Percentiles rank a stretch among this genome's conserved stretches.
Conservation (phyloP, 176 grass and related monocot species). For the Miscanthus lutarioriparius region DNA sequence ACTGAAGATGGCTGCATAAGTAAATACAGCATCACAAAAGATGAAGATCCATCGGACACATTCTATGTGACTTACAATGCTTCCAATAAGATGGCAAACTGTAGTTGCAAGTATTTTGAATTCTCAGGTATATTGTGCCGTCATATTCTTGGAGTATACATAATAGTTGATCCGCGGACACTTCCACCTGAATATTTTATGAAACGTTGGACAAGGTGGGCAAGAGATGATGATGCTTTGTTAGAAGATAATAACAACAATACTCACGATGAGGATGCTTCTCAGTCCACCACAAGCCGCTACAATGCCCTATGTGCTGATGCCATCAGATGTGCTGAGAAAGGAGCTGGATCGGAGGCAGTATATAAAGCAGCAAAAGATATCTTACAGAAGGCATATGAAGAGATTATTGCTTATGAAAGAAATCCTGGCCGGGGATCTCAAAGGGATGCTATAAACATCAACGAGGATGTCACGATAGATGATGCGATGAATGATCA, state of each 20-base stretch:
- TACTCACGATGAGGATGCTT: slow-evolving; percentile 43
- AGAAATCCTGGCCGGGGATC: slow-evolving; percentile 54
- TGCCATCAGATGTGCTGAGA: slow-evolving; percentile 78
- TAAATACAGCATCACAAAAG: slow-evolving; percentile 70
- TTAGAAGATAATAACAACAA: slow-evolving; percentile 55
- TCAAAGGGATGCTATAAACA: slow-evolving; percentile 88
- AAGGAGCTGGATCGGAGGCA: slow-evolving; percentile 55
- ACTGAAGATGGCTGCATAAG: slow-evolving; percentile 59
- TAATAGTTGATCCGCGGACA: slow-evolving; percentile 68
- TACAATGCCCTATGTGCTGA: slow-evolving; percentile 74
- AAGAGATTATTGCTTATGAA: slow-evolving; percentile 72
- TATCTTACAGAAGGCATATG: slow-evolving; percentile 80
- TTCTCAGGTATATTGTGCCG: slow-evolving; percentile 88
- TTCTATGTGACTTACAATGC: slow-evolving; percentile 79
- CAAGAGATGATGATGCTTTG: slow-evolving; percentile 50
- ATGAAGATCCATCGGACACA: slow-evolving; percentile 71
- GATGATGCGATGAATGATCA: slow-evolving; percentile 75
- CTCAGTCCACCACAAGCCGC: slow-evolving; percentile 50
- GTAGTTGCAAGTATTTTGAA: slow-evolving; percentile 86
- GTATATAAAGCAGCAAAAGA: slow-evolving; percentile 78
- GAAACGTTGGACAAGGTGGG: slow-evolving; percentile 80
- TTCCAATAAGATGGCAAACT: slow-evolving; percentile 68
- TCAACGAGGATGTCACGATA: slow-evolving; percentile 84
- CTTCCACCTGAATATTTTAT: slow-evolving; percentile 73
- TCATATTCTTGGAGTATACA: slow-evolving; percentile 82